Evolutionary conservation across 768 basidiomycete genomes (phyloP).

Genomic region (Rhodocollybia butyracea): DNA sequence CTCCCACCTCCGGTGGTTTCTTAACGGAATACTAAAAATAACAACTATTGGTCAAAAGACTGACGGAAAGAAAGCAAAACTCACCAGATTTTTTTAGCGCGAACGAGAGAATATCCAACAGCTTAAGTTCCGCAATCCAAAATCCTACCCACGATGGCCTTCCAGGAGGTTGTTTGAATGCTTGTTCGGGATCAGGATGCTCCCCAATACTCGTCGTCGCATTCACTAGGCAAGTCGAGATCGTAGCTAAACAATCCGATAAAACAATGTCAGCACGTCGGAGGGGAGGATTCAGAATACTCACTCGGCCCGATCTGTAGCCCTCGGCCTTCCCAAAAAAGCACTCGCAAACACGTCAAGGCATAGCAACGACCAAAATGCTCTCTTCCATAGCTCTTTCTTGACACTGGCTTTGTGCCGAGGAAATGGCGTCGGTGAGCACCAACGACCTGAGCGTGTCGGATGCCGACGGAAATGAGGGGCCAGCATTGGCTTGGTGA

Average conservation of each 20-base stretch:
- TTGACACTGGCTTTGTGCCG: conserved; percentile 42
- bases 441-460: conserved; percentile 72
- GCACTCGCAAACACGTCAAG: conserved; percentile 19
- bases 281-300: not conserved
- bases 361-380: conserved; percentile 46
- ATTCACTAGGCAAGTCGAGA: conserved; percentile 48
- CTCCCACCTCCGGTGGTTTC: not conserved
- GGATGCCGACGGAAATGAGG: conserved; percentile 62
- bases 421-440: conserved; percentile 48
- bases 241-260: conserved; percentile 46
- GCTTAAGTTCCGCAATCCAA: conserved; percentile 39
- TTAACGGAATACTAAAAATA: not conserved
- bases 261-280: not conserved
- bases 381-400: conserved; percentile 73
- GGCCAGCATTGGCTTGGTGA: conserved; percentile 60
- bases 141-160: conserved; percentile 11
- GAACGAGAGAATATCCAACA: conserved; percentile 46
- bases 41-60: not conserved
- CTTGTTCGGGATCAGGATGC: conserved; percentile 30
- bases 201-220: conserved; percentile 63
- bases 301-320: conserved; percentile 1
- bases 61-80: conserved; percentile 11
- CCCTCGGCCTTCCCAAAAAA: conserved; percentile 44
- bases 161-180: conserved; percentile 46
- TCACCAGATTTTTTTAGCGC: conserved; percentile 46